Base-by-base conservation (phyloP, 768 basidiomycete genomes). In the Boletus huronensis region DNA sequence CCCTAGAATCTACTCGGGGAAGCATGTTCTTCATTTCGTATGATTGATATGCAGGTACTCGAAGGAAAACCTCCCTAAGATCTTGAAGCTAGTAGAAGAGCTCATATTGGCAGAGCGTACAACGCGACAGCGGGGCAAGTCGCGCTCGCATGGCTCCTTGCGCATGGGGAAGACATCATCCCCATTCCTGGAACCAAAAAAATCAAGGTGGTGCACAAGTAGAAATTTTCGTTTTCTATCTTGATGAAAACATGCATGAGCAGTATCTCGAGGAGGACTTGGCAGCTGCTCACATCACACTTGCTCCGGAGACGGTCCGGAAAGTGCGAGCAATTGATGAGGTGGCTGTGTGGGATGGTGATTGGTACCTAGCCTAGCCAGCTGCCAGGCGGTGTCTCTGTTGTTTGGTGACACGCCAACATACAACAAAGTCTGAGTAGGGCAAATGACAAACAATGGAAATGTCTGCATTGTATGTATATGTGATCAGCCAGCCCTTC, bases 241-340 rank as follows among this genome's bases (percentile, higher is more conserved):
- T 23, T 14, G 2, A 17, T 17, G 17, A 7, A 1, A 47, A 47
- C 35, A 4, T 6, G 3, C 6, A 28, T 38, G 52, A 36, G 6
- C 48, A 76, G 76, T 74, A 75, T 43, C 70, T 82, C 7, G 62
- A 76, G 21, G 80, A 82, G 56, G 82, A 82, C 45, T 25, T 77
- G 21, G 71, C 48, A 0, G 74, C 77, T 3, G 61, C 65, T 2
- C 56, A 64, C 7, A 52, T 80, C 6, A 61, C 57, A 8, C 71
- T 81, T n/a, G 61, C 58, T 11, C 45, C 65, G 0, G 72, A 77
- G 25, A 75, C 76, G 2, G 60, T 79, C 9, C 59, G 64, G 19
- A 69, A 70, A 44, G 64, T 80, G 1, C 65, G 77, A 4, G 60
- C 43, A 1, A 54, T 76, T 6, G 75, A 75, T 5, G 69, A 70